Evolutionary conservation across 2,329 filamentous ascomycete genomes (phyloP).

Genomic region (Dactylellina parvicollis): DNA sequence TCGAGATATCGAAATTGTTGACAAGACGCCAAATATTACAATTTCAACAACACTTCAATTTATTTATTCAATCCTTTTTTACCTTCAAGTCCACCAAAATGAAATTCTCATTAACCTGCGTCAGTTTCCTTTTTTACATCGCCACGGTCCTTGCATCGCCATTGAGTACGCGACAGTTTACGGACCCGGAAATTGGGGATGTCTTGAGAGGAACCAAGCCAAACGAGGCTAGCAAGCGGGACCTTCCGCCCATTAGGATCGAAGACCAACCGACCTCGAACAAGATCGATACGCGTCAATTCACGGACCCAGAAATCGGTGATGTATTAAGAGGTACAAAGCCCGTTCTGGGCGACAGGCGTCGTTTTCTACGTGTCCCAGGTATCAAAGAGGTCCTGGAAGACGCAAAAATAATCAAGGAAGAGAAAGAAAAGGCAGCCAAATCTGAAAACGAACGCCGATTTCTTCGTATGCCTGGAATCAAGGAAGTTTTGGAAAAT

Average conservation of each 20-base stretch:
- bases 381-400: neutral
- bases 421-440: neutral
- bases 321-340: neutral
- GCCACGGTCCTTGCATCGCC: neutral
- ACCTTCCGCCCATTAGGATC: neutral
- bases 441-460: neutral
- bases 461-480: neutral
- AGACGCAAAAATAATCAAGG: neutral
- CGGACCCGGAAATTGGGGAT: neutral
- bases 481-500: neutral
- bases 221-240: neutral
- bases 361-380: neutral
- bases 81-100: no score
- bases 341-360: neutral
- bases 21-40: no score
- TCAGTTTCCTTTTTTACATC: neutral
- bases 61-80: no score
- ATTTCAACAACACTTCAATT: no score
- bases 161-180: neutral
- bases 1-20: no score
- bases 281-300: neutral
- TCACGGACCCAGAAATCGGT: neutral
- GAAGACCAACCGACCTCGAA: no score
- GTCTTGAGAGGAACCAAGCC: neutral
- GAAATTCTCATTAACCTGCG: neutral